A percentile compares a stretch with the other conserved stretches of the same genome.
phyloP scores from a whole-genome alignment of 305 asterid species.

The Fraxinus latifolia region DNA sequence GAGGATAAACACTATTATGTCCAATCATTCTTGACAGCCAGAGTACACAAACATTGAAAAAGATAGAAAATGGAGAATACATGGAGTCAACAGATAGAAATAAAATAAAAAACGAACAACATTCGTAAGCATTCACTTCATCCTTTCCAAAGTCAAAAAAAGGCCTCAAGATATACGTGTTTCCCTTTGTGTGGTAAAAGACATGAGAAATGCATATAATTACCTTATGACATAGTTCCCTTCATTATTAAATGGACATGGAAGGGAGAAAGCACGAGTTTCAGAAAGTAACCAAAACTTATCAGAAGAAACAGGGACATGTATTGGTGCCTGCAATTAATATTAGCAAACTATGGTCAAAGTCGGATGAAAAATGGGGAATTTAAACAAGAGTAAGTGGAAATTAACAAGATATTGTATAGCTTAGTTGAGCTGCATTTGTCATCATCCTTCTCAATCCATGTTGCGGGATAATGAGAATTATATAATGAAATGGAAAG shows the following conservation, averaged over 20 bases:
- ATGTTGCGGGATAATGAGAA: background rate
- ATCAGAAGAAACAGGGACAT: conserved; percentile 86
- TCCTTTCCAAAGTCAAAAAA: conserved; percentile 4
- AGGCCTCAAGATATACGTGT: background rate
- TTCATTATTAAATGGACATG: conserved; percentile 78
- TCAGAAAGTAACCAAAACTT: conserved; percentile 81
- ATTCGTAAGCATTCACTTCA: background rate
- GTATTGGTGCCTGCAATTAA: conserved; percentile 78
- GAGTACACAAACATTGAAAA: background rate
- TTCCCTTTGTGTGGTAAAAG: background rate
- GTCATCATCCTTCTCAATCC: conserved; percentile 15
- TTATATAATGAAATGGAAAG: background rate
- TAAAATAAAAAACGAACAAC: conserved; percentile 7
- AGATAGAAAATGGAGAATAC: background rate
- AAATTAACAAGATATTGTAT: background rate
- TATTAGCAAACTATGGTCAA: conserved; percentile 1
- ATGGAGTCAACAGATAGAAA: background rate
- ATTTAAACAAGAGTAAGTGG: background rate
- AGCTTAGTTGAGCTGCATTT: conserved; percentile 1
- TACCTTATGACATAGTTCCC: conserved; percentile 97
- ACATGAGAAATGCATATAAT: conserved; percentile 11
- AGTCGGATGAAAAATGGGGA: background rate
- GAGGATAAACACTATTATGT: background rate
- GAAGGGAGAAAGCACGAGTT: conserved; percentile 65
- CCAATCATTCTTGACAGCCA: conserved; percentile 14